phyloP scores from a whole-genome alignment of 1,284 basidiomycete species.

The Pyrrhoderma lamaoense region DNA sequence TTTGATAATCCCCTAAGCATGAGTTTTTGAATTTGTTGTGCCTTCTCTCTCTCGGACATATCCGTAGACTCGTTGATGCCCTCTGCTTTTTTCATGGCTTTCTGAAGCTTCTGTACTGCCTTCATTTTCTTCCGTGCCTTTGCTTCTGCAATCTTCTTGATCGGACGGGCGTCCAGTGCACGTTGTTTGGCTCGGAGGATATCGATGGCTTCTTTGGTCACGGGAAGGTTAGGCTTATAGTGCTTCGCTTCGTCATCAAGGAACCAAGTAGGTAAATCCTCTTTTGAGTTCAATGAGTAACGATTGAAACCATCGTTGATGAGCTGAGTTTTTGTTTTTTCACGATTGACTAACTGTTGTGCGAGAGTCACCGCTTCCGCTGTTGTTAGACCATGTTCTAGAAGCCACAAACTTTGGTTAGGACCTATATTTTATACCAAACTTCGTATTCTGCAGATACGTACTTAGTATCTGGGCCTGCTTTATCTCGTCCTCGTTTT shows the following conservation, averaged over 20 bases:
- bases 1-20: constrained; percentile 74
- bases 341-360: constrained; percentile 86
- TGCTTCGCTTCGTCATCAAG: constrained; percentile 92
- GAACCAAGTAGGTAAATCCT: constrained; percentile 93
- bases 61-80: constrained; percentile 88
- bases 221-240: constrained; percentile 92
- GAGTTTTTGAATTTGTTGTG: constrained; percentile 86
- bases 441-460: constrained; percentile 24
- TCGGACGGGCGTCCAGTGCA: constrained; percentile 92
- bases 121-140: constrained; percentile 96
- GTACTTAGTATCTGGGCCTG: constrained; percentile 66
- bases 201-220: constrained; percentile 93
- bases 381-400: constrained; percentile 83
- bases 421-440: neutral
- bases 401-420: neutral
- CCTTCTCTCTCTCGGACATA: constrained; percentile 92
- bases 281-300: constrained; percentile 86
- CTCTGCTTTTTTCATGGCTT: constrained; percentile 95
- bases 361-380: constrained; percentile 92
- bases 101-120: constrained; percentile 80
- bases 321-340: constrained; percentile 83
- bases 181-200: constrained; percentile 87
- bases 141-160: constrained; percentile 99
- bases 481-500: constrained; percentile 72
- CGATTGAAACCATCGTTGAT: constrained; percentile 96